A percentile compares a stretch with the other conserved stretches of the same genome.
These are phyloP conservation scores for Manihot esculenta DNA, from an alignment of 441 rosid species.

Conservation along the genomic window DNA sequence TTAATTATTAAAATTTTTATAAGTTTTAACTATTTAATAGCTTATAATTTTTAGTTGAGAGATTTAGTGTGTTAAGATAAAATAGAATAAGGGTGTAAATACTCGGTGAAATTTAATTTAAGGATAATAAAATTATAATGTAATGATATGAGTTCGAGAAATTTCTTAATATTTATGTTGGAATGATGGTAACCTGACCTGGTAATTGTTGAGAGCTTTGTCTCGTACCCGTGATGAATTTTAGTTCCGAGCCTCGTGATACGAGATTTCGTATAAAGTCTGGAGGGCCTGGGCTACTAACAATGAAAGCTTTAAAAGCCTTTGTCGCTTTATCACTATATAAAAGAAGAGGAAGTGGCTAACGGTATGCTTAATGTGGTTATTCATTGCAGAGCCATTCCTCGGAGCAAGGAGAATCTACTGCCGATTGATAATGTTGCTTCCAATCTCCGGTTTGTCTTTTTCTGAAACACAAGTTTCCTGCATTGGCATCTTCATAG, in stretches of 20 bases:
- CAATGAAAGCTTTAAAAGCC: not conserved
- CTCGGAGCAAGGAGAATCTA: constrained; percentile 16
- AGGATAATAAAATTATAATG: too few species aligned
- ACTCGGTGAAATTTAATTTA: too few species aligned
- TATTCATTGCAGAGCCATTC: constrained; percentile 21
- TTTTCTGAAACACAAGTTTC: not conserved
- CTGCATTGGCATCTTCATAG: not conserved
- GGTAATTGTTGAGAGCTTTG: not conserved
- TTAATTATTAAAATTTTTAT: too few species aligned
- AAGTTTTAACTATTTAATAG: too few species aligned
- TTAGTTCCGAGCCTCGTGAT: constrained; percentile 9
- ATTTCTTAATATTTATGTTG: not conserved
- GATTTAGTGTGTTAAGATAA: too few species aligned
- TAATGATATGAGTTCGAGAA: not conserved
- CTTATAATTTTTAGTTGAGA: too few species aligned
- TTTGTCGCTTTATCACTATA: constrained; percentile 4
- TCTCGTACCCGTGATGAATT: constrained; percentile 1
- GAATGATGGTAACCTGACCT: not conserved
- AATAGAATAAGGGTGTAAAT: too few species aligned
- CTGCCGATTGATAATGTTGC: constrained; percentile 11
- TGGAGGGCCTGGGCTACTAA: not conserved
- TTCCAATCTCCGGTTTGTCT: constrained; percentile 16
- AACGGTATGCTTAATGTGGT: not conserved
- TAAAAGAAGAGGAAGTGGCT: not conserved
- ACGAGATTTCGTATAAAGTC: constrained; percentile 4